Conservation (phyloP, 2,329 filamentous ascomycete species). For the Fusarium sp. region DNA sequence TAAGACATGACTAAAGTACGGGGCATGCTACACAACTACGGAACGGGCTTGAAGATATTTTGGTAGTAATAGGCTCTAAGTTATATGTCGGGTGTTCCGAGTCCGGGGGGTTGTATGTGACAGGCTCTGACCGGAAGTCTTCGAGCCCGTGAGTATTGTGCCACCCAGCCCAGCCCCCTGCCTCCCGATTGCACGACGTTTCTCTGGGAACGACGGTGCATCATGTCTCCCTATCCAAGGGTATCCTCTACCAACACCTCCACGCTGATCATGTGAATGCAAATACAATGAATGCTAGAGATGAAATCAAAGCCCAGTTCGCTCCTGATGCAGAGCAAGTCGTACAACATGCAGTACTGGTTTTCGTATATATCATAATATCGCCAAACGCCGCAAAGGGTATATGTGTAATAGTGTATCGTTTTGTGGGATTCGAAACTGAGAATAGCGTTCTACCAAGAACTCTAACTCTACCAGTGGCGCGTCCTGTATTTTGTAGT, state of each 20-base stretch:
- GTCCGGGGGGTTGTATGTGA: neutral
- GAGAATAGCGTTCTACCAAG: constrained; percentile 10
- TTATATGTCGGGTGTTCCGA: constrained; percentile 9
- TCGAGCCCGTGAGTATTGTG: neutral
- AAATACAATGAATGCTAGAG: constrained; percentile 31
- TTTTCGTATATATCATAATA: constrained; percentile 39
- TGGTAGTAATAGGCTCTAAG: constrained; percentile 37
- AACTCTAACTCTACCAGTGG: constrained; percentile 11
- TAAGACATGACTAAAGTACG: neutral
- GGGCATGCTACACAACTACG: neutral
- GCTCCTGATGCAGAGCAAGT: constrained; percentile 17
- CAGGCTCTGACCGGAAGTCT: constrained; percentile 12
- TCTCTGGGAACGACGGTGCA: constrained; percentile 12
- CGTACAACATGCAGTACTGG: constrained; percentile 9
- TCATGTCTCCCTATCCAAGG: constrained; percentile 1
- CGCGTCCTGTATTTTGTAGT: constrained; percentile 25
- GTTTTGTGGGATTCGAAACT: constrained; percentile 18
- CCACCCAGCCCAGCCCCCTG: constrained; percentile 6
- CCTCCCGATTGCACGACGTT: constrained; percentile 21
- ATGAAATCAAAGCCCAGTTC: constrained; percentile 14
- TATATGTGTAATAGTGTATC: constrained; percentile 31
- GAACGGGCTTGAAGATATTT: constrained; percentile 11
- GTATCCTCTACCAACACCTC: constrained; percentile 21
- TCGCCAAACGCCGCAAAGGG: constrained; percentile 35
- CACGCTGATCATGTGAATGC: constrained; percentile 19